A percentile compares a stretch with the other conserved stretches of the same genome.
phyloP scores from a whole-genome alignment of 352 stramenopile species.

The Pythium sukuiense region DNA sequence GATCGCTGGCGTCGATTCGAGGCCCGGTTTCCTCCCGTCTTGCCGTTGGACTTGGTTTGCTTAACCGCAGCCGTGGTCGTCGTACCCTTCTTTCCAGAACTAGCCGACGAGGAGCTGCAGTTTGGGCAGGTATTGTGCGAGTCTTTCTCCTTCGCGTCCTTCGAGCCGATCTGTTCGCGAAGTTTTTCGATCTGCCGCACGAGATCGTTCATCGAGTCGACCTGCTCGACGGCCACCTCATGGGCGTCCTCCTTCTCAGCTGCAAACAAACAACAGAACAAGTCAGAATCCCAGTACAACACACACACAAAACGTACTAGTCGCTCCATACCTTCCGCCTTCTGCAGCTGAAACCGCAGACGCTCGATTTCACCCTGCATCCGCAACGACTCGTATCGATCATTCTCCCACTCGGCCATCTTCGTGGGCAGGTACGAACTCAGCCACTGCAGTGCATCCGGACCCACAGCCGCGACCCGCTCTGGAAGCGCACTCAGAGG shows the following conservation, averaged over 20 bases:
- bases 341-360: slow-evolving; percentile 69
- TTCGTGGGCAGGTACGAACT: slow-evolving; percentile 64
- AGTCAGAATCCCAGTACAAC: slow-evolving; percentile 3
- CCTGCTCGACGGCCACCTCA: slow-evolving; percentile 69
- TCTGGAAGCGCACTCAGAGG: slow-evolving; percentile 70
- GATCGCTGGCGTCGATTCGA: slow-evolving; percentile 27
- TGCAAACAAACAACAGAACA: slow-evolving; percentile 19
- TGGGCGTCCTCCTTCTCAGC: slow-evolving; percentile 75
- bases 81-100: slow-evolving; percentile 3
- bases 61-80: background rate
- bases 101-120: slow-evolving; percentile 23
- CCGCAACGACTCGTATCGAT: slow-evolving; percentile 67
- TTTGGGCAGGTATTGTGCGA: slow-evolving; percentile 31
- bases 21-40: background rate
- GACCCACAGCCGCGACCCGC: slow-evolving; percentile 61
- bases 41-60: slow-evolving; percentile 20
- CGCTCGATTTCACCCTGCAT: slow-evolving; percentile 82
- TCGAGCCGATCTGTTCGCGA: slow-evolving; percentile 33
- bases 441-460: slow-evolving; percentile 71
- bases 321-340: slow-evolving; percentile 51
- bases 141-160: slow-evolving; percentile 25
- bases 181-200: slow-evolving; percentile 76
- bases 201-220: slow-evolving; percentile 84
- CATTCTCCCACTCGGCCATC: slow-evolving; percentile 78
- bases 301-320: background rate